Evolutionary conservation across 129 eudicot genomes (phyloP), one percentile per base, ranked within the genome.

Genomic region (Flaveria brownii): DNA sequence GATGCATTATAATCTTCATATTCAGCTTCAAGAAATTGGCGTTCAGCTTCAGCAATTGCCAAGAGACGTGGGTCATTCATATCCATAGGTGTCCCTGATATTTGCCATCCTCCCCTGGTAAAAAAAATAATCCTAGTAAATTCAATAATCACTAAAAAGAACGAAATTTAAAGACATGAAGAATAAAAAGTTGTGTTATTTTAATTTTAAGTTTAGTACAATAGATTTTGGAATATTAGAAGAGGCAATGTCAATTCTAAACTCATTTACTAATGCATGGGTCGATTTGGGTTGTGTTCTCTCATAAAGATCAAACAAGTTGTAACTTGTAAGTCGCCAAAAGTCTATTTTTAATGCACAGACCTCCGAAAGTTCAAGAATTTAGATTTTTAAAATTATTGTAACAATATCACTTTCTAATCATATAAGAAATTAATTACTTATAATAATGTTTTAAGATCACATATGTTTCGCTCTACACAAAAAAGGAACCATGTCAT

Each of bases 41-140:
- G 91, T 75, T 95, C 99, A 49, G 92, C 96, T 80, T 89, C 97
- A 51, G 93, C 86, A 70, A 94, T 87, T 54, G 92, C 98, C 81
- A 94, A 51, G 60, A 91, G 83, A 41, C 97, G 98, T 69, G 97
- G 96, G 74, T 91, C 97, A n/a, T 91, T 81, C 84, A 94, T 69
- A 77, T 89, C 90, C 84, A 94, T 72, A 13, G 96, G 93, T 20
- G 96, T 87, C 43, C 98, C 97, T 23, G 97, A 84, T 64, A 95
- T 80, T 73, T 90, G 95, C 99, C 99, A 95, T 62, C 97, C 97
- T 80, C 92, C 94, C 36, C 97, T 95, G 83, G 66, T 79, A 65
- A 43, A 81, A 64, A 7, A 20, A 56, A 50, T 10, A 26, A 17
- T 65, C 60, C 16, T 63, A 70, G 25, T n/a, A 55, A 63, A 2